Evolutionary conservation across 352 stramenopile species (phyloP), one percentile per base, ranked within the genome.

Genomic region (Phytophthora chlamydospora): DNA sequence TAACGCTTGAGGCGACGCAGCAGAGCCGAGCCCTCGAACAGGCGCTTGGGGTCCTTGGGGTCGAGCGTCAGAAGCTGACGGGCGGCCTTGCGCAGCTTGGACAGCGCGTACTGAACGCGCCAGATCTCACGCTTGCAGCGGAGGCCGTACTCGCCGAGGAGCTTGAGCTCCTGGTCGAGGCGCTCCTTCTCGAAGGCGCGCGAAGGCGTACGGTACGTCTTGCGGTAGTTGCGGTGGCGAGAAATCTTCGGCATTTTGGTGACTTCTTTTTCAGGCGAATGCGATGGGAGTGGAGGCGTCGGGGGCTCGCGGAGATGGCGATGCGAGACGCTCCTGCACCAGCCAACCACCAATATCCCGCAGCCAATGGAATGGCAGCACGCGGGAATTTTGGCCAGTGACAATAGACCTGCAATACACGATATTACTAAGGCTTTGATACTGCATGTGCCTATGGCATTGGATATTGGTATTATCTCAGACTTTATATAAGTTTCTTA

Each of bases 51-150:
- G 85, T 99, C 97, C 82, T 99, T 99, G 33, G 89, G 79, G 62
- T 99, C 97, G 14, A 99, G 90, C 58, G 98, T 99, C 42, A 99
- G 76, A 10, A 99, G 84, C 68, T 98, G 89, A 88, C 98, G 97
- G 13, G 98, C 98, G 34, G 97, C 96, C 77, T 99, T 99, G 73
- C 98, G 96, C 58, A 99, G 94, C 92, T 99, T 99, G 64, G 98
- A 98, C 54, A 99, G 86, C 55, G 97, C 94, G 71, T 98, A 98
- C 83, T 99, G 98, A 47, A 99, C 97, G 63, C 98, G 96, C 98
- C 98, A 99, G 80, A 99, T 99, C 80, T 99, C 97, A 69, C 97
- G 96, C 94, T 99, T 99, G 94, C 97, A 99, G 71, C 97, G 91
- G 21, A 99, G 94, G 49, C 98, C 98, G 78, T 99, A 99, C 88